phyloP scores from a whole-genome alignment of 73 alveolate species.

The Tetrahymena malaccensis region DNA sequence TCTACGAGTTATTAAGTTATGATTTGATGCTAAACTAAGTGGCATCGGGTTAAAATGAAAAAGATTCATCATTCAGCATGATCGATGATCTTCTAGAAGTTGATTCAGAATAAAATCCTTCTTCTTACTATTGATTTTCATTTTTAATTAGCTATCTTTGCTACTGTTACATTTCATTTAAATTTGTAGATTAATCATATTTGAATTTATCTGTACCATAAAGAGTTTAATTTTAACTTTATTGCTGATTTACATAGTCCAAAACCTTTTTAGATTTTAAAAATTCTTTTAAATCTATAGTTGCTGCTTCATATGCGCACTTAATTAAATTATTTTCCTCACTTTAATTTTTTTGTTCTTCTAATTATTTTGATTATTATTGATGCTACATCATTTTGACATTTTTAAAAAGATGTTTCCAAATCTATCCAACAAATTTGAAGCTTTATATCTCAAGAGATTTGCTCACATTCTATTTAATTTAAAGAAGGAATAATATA shows the following conservation, averaged over 20 bases:
- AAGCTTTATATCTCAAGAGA: background rate
- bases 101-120: background rate
- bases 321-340: background rate
- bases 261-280: background rate
- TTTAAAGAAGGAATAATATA: background rate
- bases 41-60: background rate
- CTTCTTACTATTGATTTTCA: background rate
- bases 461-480: background rate
- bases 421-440: background rate
- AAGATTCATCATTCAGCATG: background rate
- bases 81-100: background rate
- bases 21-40: background rate
- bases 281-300: background rate
- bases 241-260: background rate
- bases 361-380: background rate
- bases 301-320: background rate
- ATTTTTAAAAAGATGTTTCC: background rate
- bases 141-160: background rate
- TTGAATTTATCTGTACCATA: background rate
- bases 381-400: background rate
- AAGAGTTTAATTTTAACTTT: background rate
- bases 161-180: background rate
- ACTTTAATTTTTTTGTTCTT: background rate
- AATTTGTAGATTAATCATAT: background rate
- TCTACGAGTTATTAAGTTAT: background rate